Conservation (phyloP, 2,329 filamentous ascomycete species). For the Exophiala spinifera region DNA sequence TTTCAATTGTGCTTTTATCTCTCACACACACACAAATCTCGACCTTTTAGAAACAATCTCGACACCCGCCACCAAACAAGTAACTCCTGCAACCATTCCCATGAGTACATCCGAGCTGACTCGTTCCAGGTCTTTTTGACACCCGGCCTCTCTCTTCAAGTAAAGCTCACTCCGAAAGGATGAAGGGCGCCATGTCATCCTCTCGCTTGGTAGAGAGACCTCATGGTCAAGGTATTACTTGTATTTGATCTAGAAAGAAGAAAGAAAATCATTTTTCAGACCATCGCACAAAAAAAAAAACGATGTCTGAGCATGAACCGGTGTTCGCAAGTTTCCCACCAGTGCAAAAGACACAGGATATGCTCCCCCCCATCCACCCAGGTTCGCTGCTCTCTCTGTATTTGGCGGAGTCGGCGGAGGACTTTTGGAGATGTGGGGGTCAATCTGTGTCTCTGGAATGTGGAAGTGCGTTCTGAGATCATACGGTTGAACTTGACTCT, state of each 20-base stretch:
- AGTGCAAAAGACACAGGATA: background rate
- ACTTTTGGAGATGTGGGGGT: conserved; percentile 26
- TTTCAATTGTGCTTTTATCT: too few relatives aligned
- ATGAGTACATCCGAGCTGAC: background rate
- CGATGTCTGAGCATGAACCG: conserved; percentile 58
- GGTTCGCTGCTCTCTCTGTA: too few relatives aligned
- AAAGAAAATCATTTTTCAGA: conserved; percentile 10
- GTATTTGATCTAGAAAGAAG: conserved; percentile 34
- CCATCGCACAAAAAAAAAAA: conserved; percentile 28
- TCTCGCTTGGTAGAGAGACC: conserved; percentile 22
- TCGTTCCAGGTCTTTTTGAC: background rate
- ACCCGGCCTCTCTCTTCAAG: conserved; percentile 3
- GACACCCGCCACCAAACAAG: background rate
- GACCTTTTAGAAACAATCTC: background rate
- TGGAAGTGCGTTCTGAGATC: conserved; percentile 65
- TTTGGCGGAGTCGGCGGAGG: conserved; percentile 16
- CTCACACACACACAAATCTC: background rate
- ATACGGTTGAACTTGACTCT: conserved; percentile 96
- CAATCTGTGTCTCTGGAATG: too few relatives aligned
- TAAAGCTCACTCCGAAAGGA: conserved; percentile 24
- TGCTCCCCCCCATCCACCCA: conserved; percentile 30
- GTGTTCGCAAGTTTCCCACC: conserved; percentile 51
- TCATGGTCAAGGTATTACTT: conserved; percentile 49
- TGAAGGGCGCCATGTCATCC: conserved; percentile 23
- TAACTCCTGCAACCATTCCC: background rate